Conservation (phyloP, 495 filamentous ascomycete genomes). For the Aspergillus hancockii region DNA sequence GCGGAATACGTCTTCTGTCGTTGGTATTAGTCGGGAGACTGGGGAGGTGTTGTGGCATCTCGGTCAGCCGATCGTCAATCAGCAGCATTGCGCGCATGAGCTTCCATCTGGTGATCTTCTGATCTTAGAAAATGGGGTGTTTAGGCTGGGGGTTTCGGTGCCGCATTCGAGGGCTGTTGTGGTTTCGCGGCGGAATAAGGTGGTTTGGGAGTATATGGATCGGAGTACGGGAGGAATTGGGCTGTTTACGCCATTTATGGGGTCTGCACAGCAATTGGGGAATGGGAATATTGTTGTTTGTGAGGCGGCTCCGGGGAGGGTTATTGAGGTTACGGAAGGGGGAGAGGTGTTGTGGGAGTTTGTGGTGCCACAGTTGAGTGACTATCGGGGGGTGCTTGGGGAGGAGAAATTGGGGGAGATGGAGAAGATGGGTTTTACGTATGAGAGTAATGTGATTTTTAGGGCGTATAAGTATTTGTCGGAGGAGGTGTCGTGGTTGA, state of each 20-base stretch:
- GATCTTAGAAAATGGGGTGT: slow-evolving; percentile 51
- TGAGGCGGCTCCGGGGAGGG: slow-evolving; percentile 37
- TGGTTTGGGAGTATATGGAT: slow-evolving; percentile 50
- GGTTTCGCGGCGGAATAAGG: slow-evolving; percentile 32
- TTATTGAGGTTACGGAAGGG: slow-evolving; percentile 37
- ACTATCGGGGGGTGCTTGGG: slow-evolving; percentile 23
- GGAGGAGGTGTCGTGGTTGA: slow-evolving; percentile 35
- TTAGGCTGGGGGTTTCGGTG: slow-evolving; percentile 37
- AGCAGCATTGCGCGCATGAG: slow-evolving; percentile 48
- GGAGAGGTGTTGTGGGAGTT: slow-evolving; percentile 38
- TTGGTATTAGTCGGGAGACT: slow-evolving; percentile 40
- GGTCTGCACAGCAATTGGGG: slow-evolving; percentile 40
- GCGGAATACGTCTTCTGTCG: slow-evolving; percentile 41
- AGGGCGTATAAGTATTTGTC: slow-evolving; percentile 37
- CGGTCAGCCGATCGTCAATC: slow-evolving; percentile 37
- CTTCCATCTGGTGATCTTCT: slow-evolving; percentile 41
- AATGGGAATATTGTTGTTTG: slow-evolving; percentile 46
- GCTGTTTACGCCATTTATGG: slow-evolving; percentile 54
- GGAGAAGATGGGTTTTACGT: slow-evolving; percentile 29
- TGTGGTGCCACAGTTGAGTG: slow-evolving; percentile 33
- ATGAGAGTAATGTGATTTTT: slow-evolving; percentile 39
- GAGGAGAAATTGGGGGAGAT: slow-evolving; percentile 20
- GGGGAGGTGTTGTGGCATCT: slow-evolving; percentile 45
- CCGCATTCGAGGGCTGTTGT: slow-evolving; percentile 45
- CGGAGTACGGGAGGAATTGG: slow-evolving; percentile 37